Evolutionary conservation across 2,329 filamentous ascomycete species (phyloP), one percentile per base, ranked within the genome.

Genomic region (Blumeria hordei): DNA sequence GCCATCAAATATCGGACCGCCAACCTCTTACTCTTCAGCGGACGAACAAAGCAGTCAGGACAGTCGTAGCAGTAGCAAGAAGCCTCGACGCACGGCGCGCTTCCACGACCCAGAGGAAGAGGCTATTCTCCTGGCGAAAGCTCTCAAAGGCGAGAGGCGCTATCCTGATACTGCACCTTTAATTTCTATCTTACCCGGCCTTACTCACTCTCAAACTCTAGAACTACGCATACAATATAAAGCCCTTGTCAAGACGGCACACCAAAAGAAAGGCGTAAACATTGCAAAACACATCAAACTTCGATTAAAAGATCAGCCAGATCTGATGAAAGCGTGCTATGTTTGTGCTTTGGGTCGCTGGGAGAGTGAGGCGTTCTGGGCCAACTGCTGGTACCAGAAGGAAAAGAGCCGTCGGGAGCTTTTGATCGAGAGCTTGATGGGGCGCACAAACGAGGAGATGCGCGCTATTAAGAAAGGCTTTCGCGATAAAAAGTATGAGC

Each of bases 301-400:
- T 16, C 75, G 79, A 18, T 74, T 88, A 63, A 88, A 88, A 68
- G 80, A 85, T 45, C 76, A 80, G 61, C 74, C 80, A 4, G 81
- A 78, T 61, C 81, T 96, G 60, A 90, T 88, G 69, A 96, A 96
- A 69, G 84, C 85, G 6, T 88, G 83, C 64, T 95, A 96, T 67
- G 80, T 88, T 3, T 88, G 86, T 2, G 88, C 90, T 0, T 76
- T 96, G 0, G 92, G 92, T 9, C 76, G 77, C 54, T 96, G 88
- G 81, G 92, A 95, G 69, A 83, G 81, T 61, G 92, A 98, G 67
- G 86, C 87, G 0, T 94, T 94, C 72, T 98, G 92, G 88, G 88
- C 90, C 57, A 96, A 95, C 67, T 94, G 87, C 68, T 96, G 88
- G 81, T 96, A 95, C 69, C 90, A 95, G 65, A 81, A 82, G 39